phyloP scores from a whole-genome alignment of 78 protist genomes.

The Guillardia theta region DNA sequence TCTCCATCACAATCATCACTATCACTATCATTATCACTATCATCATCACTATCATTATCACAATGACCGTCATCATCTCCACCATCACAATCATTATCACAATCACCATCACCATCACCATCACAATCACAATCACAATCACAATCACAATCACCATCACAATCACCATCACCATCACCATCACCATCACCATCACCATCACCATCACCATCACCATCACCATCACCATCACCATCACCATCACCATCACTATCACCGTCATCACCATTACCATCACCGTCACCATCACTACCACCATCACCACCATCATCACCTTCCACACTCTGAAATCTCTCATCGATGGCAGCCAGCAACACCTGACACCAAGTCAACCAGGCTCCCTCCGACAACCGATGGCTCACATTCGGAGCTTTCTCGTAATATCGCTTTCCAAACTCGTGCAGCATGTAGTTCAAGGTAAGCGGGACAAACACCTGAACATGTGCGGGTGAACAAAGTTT shows the following conservation, averaged over 20 bases:
- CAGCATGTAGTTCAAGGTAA: conserved; percentile 24
- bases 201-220: neutral
- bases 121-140: neutral
- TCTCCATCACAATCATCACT: neutral
- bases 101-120: neutral
- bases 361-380: no score
- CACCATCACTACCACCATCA: neutral
- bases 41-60: neutral
- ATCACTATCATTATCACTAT: neutral
- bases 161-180: neutral
- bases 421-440: conserved; percentile 35
- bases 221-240: neutral
- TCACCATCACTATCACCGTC: neutral
- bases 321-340: neutral
- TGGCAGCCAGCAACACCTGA: conserved; percentile 3
- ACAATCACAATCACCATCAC: neutral
- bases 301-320: neutral
- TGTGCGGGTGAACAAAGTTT: no score
- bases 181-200: neutral
- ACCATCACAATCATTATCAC: neutral
- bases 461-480: conserved; percentile 17
- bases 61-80: neutral
- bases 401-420: conserved; percentile 38
- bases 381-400: no score
- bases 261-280: neutral